Base-by-base conservation (phyloP, 257 asterid species). In the Nicotiana knightiana region DNA sequence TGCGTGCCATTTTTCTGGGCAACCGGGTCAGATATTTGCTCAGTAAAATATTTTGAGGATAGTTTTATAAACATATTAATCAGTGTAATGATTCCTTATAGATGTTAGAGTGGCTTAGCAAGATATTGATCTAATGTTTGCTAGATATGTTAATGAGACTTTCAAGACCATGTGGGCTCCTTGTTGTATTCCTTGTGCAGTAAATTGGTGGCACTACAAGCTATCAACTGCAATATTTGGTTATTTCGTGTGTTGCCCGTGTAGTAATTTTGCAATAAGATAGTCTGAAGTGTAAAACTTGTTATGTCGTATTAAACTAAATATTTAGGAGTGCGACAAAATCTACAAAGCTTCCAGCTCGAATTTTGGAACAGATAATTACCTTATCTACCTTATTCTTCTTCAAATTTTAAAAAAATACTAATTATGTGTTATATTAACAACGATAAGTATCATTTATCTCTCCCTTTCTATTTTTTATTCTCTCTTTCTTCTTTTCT, bases 331-430 rank as follows among this genome's bases (percentile, higher is more conserved):
- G 80, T 17, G 2, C 24, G 63, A 26, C 79, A 75, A 51, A 75
- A 75, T 26, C 63, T 75, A 51, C 79, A 71, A 43, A 75, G 79
- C 63, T 51, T 63, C 16, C 46, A 75, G 63, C 80, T 73, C 15
- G 79, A 12, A 73, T 48, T 73, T 46, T 11, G 57, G 28, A 71
- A 73, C 26, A 57, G 43, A 73, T 48, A 48, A 46, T 71, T 71
- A 46, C 37, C 78, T 71, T 71, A 70, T 70, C 57, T 70, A n/a
- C 59, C 13, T 43, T 43, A 71, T 71, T 71, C 59, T 43, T 43
- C 37, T 37, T 71, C 59, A 6, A 46, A 21, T 71, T 16, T 43
- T 43, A 1, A 46, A 24, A 43, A 39, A 71, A 71, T 21, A 39
- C 16, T 73, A 10, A 24, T 73, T 6, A 39, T 39, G 46, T 39